phyloP scores from a whole-genome alignment of 345 rosid species.

The Salix koriyanagi region DNA sequence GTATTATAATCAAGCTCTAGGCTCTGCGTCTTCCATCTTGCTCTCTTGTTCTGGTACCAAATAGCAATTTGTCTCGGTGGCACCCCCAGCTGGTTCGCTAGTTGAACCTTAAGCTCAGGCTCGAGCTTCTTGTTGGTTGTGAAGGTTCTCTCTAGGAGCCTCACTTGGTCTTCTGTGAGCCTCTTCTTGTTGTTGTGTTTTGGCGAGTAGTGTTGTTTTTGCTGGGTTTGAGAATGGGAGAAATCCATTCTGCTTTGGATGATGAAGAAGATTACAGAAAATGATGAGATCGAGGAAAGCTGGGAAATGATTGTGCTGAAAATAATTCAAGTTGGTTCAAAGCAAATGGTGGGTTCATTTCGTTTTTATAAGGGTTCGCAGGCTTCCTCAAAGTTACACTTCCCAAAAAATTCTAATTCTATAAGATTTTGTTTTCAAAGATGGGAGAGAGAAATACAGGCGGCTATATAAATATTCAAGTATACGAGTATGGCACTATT shows the following conservation, averaged over 20 bases:
- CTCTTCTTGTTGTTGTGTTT: constrained; percentile 45
- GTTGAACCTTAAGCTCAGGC: constrained; percentile 64
- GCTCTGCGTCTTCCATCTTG: constrained; percentile 78
- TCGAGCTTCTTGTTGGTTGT: constrained; percentile 60
- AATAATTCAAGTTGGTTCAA: background rate
- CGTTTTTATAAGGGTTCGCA: background rate
- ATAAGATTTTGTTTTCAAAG: background rate
- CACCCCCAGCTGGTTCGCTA: constrained; percentile 59
- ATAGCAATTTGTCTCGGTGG: constrained; percentile 81
- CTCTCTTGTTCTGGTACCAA: constrained; percentile 96
- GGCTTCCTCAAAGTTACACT: background rate
- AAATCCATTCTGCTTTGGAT: constrained; percentile 22
- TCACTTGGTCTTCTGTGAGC: constrained; percentile 66
- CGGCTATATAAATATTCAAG: constrained; percentile 10
- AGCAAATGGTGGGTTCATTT: background rate
- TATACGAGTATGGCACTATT: background rate
- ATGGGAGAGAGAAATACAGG: background rate
- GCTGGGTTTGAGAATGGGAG: constrained; percentile 17
- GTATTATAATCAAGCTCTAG: constrained; percentile 57
- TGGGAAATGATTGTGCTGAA: background rate
- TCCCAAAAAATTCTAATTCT: too few species aligned
- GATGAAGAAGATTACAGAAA: background rate
- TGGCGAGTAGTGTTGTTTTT: constrained; percentile 15
- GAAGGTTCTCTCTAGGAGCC: constrained; percentile 69
- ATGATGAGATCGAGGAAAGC: background rate